phyloP scores from a whole-genome alignment of 2,329 filamentous ascomycete genomes.

The Sclerotinia nivalis region DNA sequence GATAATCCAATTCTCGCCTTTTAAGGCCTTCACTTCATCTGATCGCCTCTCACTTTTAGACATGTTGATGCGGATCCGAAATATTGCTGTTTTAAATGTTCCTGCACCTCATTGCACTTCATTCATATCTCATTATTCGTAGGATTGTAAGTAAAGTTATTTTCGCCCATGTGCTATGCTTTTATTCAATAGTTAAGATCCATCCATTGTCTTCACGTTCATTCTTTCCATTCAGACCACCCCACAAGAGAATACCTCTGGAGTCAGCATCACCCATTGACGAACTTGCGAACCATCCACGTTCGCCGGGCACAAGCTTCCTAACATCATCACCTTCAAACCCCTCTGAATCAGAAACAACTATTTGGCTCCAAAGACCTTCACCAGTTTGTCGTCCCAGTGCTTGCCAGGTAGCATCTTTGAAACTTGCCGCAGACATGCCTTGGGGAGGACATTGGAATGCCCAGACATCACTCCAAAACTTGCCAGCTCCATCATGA shows the following conservation, averaged over 20 bases:
- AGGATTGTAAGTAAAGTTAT: background rate
- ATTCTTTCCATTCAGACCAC: constrained; percentile 56
- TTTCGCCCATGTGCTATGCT: background rate
- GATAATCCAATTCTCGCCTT: background rate
- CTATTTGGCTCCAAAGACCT: constrained; percentile 58
- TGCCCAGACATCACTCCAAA: constrained; percentile 62
- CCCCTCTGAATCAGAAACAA: constrained; percentile 49
- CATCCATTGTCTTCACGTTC: constrained; percentile 60
- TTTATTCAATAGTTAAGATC: constrained; percentile 56
- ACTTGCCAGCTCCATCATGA: constrained; percentile 54
- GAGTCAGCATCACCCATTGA: constrained; percentile 60
- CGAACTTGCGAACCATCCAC: constrained; percentile 60
- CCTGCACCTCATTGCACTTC: background rate
- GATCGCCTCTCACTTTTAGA: background rate
- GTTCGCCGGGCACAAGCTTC: constrained; percentile 50
- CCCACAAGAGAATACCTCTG: constrained; percentile 60
- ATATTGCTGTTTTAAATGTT: background rate
- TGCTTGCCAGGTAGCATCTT: constrained; percentile 55
- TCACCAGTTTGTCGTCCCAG: constrained; percentile 57
- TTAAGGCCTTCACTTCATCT: background rate
- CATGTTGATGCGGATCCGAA: background rate
- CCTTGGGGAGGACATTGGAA: constrained; percentile 60
- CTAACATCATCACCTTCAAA: constrained; percentile 48
- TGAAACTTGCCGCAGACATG: constrained; percentile 56
- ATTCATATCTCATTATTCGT: constrained; percentile 14